These are phyloP conservation scores for Candida vaughaniae DNA, from an alignment of 805 yeast species.

Conservation along the genomic window DNA sequence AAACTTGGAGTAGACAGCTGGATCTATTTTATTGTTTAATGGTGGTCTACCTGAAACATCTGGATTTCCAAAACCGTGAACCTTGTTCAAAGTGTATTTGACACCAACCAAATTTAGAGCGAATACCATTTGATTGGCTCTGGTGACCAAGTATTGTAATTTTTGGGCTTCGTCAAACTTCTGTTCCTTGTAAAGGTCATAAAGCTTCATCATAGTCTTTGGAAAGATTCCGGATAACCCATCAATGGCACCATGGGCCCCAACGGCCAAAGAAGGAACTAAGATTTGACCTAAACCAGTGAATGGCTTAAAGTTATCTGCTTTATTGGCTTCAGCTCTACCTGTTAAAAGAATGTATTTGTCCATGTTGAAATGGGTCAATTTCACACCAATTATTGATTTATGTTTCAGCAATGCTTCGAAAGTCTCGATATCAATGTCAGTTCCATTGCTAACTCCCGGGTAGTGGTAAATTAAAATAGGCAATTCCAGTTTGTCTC, in stretches of 20 bases:
- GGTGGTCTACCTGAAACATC: slow-evolving; percentile 13
- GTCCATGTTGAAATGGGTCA: slow-evolving; percentile 24
- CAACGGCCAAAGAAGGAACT: slow-evolving; percentile 22
- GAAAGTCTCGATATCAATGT: slow-evolving; percentile 22
- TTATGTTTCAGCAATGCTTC: slow-evolving; percentile 26
- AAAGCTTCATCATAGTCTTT: slow-evolving; percentile 19
- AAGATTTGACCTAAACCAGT: slow-evolving; percentile 26
- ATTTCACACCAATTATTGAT: slow-evolving; percentile 34
- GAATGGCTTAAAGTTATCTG: slow-evolving; percentile 20
- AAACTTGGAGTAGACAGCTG: slow-evolving; percentile 4
- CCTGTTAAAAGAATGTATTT: slow-evolving; percentile 18
- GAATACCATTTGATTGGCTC: slow-evolving; percentile 24
- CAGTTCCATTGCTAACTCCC: slow-evolving; percentile 33
- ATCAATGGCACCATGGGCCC: slow-evolving; percentile 23
- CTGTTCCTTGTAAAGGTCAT: slow-evolving; percentile 11
- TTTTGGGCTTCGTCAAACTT: slow-evolving; percentile 16
- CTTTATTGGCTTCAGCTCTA: slow-evolving; percentile 8
- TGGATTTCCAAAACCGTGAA: slow-evolving; percentile 21
- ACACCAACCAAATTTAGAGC: slow-evolving; percentile 31
- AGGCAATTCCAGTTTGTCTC: slow-evolving; percentile 33
- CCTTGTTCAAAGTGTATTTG: slow-evolving; percentile 20
- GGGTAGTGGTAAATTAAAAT: slow-evolving; percentile 37
- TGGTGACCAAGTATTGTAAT: slow-evolving; percentile 20
- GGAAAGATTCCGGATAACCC: slow-evolving; percentile 25
- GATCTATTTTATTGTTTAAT: slow-evolving; percentile 8